Percentiles rank a stretch among this genome's conserved stretches.
Evolutionary conservation across 768 basidiomycete species (phyloP).

Genomic region (Krasilnikovozyma curviuscula): DNA sequence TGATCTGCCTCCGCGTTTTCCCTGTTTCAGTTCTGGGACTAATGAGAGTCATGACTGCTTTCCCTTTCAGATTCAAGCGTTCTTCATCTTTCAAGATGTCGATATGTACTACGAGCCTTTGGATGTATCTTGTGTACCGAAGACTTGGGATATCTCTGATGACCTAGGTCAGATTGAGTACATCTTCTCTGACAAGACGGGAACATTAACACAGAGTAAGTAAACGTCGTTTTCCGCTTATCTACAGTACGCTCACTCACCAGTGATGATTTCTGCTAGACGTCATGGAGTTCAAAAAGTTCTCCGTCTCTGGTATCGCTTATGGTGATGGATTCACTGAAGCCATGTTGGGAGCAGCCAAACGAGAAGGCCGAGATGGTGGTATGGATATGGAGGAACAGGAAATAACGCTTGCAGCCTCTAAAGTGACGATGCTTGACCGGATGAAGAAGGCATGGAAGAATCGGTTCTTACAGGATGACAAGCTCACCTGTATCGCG

Average conservation of each 20-base stretch:
- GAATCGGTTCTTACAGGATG: conserved; percentile 63
- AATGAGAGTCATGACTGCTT: background rate
- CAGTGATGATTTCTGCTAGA: background rate
- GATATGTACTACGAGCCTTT: conserved; percentile 88
- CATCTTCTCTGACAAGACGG: conserved; percentile 81
- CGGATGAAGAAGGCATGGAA: conserved; percentile 62
- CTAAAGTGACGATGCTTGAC: conserved; percentile 58
- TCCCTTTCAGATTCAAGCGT: conserved; percentile 50
- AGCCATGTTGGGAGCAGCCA: conserved; percentile 79
- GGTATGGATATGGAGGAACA: conserved; percentile 52
- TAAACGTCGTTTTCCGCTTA: conserved; percentile 35
- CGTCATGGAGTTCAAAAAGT: background rate
- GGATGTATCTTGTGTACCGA: conserved; percentile 76
- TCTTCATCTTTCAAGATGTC: conserved; percentile 59
- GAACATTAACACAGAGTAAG: conserved; percentile 91
- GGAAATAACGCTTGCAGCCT: conserved; percentile 38
- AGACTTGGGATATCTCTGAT: conserved; percentile 97
- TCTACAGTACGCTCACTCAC: background rate
- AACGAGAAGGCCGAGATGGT: conserved; percentile 47
- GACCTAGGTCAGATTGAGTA: conserved; percentile 98
- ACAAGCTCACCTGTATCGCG: conserved; percentile 71
- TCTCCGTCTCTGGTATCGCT: conserved; percentile 25
- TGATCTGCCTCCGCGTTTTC: background rate
- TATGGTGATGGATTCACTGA: conserved; percentile 94
- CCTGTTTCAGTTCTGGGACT: background rate